phyloP scores from a whole-genome alignment of 2,329 filamentous ascomycete genomes.

The Ceratocystis cacaofunesta region DNA sequence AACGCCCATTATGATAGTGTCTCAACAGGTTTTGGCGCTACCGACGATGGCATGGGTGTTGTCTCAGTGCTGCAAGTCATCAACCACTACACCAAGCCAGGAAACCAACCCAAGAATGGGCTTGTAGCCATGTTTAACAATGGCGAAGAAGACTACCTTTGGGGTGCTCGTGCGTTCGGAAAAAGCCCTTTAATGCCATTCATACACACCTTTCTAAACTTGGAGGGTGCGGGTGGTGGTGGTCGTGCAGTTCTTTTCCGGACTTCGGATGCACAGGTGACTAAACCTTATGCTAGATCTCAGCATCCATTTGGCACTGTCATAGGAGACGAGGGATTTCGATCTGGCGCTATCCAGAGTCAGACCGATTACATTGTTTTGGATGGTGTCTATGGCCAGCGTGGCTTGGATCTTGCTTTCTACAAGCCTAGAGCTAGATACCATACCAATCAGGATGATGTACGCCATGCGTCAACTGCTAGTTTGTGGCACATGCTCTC shows the following conservation, averaged over 20 bases:
- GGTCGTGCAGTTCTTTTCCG: conserved; percentile 79
- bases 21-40: conserved; percentile 80
- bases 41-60: conserved; percentile 83
- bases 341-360: conserved; percentile 61
- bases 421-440: conserved; percentile 75
- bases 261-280: conserved; percentile 74
- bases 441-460: conserved; percentile 80
- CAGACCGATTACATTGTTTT: conserved; percentile 86
- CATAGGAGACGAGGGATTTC: conserved; percentile 70
- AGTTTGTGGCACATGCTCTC: conserved; percentile 93
- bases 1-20: conserved; percentile 95
- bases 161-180: conserved; percentile 73
- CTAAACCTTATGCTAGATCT: conserved; percentile 56
- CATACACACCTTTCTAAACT: conserved; percentile 77
- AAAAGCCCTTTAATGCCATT: conserved; percentile 69
- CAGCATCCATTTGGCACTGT: conserved; percentile 72
- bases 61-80: conserved; percentile 76
- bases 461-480: conserved; percentile 54
- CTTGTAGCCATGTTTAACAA: conserved; percentile 85
- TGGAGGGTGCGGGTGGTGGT: conserved; percentile 88
- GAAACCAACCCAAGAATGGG: conserved; percentile 60
- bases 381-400: conserved; percentile 58
- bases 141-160: conserved; percentile 83
- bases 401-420: conserved; percentile 85
- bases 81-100: conserved; percentile 63